phyloP scores from a whole-genome alignment of 1,284 basidiomycete species.

The Malassezia furfur region DNA sequence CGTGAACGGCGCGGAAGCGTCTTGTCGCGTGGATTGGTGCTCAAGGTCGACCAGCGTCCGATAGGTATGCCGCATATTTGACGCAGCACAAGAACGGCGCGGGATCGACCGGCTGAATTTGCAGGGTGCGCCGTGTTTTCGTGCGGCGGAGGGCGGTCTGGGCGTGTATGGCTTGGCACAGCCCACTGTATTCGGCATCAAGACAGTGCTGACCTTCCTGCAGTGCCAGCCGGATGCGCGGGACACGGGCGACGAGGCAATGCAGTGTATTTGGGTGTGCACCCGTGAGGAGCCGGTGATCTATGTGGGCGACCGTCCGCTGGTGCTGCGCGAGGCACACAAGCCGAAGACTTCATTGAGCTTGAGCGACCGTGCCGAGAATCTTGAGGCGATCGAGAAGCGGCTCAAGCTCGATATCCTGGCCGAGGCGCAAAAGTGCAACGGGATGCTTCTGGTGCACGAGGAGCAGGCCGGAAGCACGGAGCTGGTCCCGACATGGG shows the following conservation, averaged over 20 bases:
- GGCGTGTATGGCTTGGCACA: conserved; percentile 58
- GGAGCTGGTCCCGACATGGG: conserved; percentile 86
- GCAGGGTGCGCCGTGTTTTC: conserved; percentile 85
- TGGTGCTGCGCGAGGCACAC: conserved; percentile 85
- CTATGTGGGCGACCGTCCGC: conserved; percentile 85
- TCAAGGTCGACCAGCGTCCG: conserved; percentile 61
- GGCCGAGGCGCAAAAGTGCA: conserved; percentile 75
- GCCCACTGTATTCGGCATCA: conserved; percentile 81
- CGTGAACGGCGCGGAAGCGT: conserved; percentile 81
- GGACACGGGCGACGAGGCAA: background rate
- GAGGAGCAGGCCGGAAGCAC: conserved; percentile 58
- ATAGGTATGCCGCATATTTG: background rate
- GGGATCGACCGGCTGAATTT: conserved; percentile 67
- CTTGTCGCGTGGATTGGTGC: conserved; percentile 74
- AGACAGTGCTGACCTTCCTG: conserved; percentile 80
- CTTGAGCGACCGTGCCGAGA: conserved; percentile 82
- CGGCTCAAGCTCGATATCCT: conserved; percentile 80
- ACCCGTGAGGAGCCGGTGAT: conserved; percentile 76
- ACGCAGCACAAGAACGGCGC: background rate
- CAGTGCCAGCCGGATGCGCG: conserved; percentile 47
- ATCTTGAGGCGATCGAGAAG: conserved; percentile 86
- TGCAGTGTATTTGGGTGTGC: conserved; percentile 52
- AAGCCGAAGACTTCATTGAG: conserved; percentile 71
- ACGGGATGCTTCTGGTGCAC: conserved; percentile 84
- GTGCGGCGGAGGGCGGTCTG: conserved; percentile 56